Base-by-base conservation (phyloP, 2,329 filamentous ascomycete species). In the Colletotrichum sp. region DNA sequence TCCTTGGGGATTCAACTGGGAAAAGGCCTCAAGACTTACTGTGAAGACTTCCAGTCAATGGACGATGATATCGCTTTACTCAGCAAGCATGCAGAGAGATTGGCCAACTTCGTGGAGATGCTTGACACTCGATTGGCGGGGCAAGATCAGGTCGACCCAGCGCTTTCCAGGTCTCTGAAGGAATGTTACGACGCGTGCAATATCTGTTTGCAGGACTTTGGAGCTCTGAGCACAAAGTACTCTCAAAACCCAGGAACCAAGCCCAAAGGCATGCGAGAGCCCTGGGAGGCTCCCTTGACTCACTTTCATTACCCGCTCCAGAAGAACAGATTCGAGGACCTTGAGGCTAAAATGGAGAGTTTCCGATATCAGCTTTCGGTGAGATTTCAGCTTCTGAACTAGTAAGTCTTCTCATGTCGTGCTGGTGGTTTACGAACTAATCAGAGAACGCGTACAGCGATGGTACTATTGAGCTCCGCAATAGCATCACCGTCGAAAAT, bases 1-100 rank as follows among this genome's bases (percentile, higher is more conserved):
- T 71, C 68, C 1, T 28, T 65, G 12, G 59, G 68, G 2, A 28
- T 65, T 4, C 18, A 26, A 16, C 8, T 71, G 8, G 64, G 68
- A 21, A 64, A 64, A 26, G 60, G 60, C 16, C 21, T 71, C 6
- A 55, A 65, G 15, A 32, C n/a, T 44, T 71, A 65, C 21, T 57
- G 39, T 24, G 9, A 65, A 9, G 68, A 64, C 28, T 71, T 30
- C 8, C 28, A 39, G 8, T 64, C 57, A 0, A 13, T n/a, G 12
- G n/a, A 64, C 21, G 13, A 21, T 6, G 68, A 64, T n/a, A 28
- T 63, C 8, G 6, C n/a, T 12, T 15, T 26, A 3, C 26, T 64
- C n/a, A 18, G 6, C 5, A 6, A 44, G 16, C 52, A 68, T 26
- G 66, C 32, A 24, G 30, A 68, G 3, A 24, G 49, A 16, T 8